A percentile compares a stretch with the other conserved stretches of the same genome.
Conservation (phyloP, 257 asterid genomes). For the Striga asiatica region DNA sequence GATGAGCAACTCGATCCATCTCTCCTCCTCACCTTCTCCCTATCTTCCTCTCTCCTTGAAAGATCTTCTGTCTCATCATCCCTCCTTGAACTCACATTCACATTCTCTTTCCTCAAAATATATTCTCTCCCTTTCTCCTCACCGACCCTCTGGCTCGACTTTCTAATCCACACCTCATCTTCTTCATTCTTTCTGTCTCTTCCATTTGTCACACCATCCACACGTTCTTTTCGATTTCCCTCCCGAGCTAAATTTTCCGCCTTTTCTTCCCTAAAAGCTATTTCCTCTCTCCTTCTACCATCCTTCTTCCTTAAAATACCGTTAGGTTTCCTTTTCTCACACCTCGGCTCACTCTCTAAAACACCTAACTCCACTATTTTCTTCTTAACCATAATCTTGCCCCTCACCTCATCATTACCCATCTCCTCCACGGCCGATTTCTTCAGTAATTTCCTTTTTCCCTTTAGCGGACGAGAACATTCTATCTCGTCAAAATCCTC, state of each 20-base stretch:
- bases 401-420: slow-evolving; percentile 16
- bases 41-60: slow-evolving; percentile 31
- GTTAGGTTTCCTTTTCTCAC: slow-evolving; percentile 22
- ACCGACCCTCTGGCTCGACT: slow-evolving; percentile 13
- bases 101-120: slow-evolving; percentile 20
- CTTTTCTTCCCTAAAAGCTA: slow-evolving; percentile 14
- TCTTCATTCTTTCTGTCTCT: slow-evolving; percentile 12
- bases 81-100: slow-evolving; percentile 28
- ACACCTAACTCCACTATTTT: slow-evolving; percentile 27
- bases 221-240: slow-evolving; percentile 16
- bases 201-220: slow-evolving; percentile 10
- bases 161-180: slow-evolving; percentile 25
- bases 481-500: slow-evolving; percentile 49
- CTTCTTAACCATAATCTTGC: slow-evolving; percentile 29
- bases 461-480: slow-evolving; percentile 30
- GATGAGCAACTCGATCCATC: slow-evolving; percentile 76
- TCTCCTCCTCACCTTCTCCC: slow-evolving; percentile 42
- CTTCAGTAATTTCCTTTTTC: slow-evolving; percentile 26
- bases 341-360: slow-evolving; percentile 21
- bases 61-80: slow-evolving; percentile 31
- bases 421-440: slow-evolving; percentile 32
- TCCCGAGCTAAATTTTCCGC: slow-evolving; percentile 13
- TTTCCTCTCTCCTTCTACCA: slow-evolving; percentile 30
- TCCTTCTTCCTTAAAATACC: slow-evolving; percentile 26
- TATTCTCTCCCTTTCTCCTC: slow-evolving; percentile 17